phyloP scores from a whole-genome alignment of 2,329 filamentous ascomycete genomes.

The Colletotrichum caudatum region DNA sequence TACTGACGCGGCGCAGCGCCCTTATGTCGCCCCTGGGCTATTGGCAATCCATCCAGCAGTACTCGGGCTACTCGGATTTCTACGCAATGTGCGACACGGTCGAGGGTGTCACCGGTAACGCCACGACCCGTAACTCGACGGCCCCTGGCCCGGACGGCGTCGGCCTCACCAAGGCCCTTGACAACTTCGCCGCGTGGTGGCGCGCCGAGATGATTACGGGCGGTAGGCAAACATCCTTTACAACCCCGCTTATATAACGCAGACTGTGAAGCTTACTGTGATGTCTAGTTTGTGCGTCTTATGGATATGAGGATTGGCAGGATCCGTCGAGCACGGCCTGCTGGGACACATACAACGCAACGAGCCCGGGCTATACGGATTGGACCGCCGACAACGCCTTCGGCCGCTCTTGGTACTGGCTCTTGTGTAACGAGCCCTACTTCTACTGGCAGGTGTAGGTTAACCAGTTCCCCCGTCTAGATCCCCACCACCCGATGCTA shows the following conservation, averaged over 20 bases:
- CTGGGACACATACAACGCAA: constrained; percentile 64
- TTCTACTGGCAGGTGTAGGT: constrained; percentile 62
- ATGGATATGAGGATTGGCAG: constrained; percentile 60
- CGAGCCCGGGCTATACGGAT: constrained; percentile 64
- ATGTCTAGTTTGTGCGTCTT: constrained; percentile 57
- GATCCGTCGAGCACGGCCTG: constrained; percentile 59
- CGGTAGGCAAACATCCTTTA: constrained; percentile 52
- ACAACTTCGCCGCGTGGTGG: constrained; percentile 67
- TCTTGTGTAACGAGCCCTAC: constrained; percentile 70
- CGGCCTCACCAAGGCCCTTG: constrained; percentile 64
- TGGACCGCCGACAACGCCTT: constrained; percentile 57
- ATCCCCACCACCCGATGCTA: constrained; percentile 36
- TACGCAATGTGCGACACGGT: constrained; percentile 53
- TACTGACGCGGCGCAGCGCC: constrained; percentile 39
- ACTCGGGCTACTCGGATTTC: constrained; percentile 51
- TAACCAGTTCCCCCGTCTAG: not conserved
- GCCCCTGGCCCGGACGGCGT: constrained; percentile 57
- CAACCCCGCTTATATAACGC: not conserved
- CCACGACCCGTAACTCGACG: constrained; percentile 33
- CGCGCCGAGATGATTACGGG: constrained; percentile 59
- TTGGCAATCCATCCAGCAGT: constrained; percentile 54
- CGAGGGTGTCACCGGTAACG: constrained; percentile 43
- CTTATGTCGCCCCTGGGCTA: constrained; percentile 45
- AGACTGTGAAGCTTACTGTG: constrained; percentile 7
- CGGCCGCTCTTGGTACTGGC: constrained; percentile 70